Evolutionary conservation across 225 moss, liverwort and hornwort genomes (phyloP), one percentile per base, ranked within the genome.

Genomic region (Thuidium tamariscinum): DNA sequence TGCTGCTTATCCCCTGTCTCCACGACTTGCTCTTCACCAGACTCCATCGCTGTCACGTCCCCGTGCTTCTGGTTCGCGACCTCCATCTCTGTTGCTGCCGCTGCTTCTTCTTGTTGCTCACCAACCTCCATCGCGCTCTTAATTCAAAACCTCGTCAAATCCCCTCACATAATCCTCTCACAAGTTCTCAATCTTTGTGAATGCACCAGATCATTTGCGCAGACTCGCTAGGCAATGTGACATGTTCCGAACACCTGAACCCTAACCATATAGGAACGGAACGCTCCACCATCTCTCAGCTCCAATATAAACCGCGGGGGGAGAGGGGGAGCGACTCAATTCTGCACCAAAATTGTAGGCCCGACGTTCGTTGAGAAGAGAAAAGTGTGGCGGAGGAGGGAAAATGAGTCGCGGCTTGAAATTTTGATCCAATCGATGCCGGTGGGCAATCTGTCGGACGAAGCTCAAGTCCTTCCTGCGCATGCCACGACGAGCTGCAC

Each of bases 51-150:
- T 49, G 69, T 54, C 68, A 10, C 76, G 39, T 86, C 86, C 57
- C 74, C 87, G 15, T 55, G 73, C 83, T 68, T 72, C 89, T 78
- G 81, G 74, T 88, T 75, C 57, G 20, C 41, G 12, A 60, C 13
- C 37, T 83, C 89, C 69, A 80, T 39, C 86, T 76, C 81, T 37
- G 70, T 64, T 29, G 21, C 17, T 5, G 57, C 57, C 7, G 29
- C 36, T 51, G 82, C 82, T 48, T 86, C 83, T 49, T 87, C 87
- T 83, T 89, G 91, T 82, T 87, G 91, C 77, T 87, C 87, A 77
- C 79, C 87, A 39, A 80, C 88, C 85, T 91, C 91, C 89, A 91
- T 91, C 76, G 26, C 76, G 49, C 39, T 11, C 80, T 74, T 19
- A 74, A 83, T 55, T 65, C 30, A 51, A 86, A 82, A 48, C 74